These are phyloP conservation scores for Cyberlindnera maclurae DNA, from an alignment of 805 yeast species.

Conservation along the genomic window DNA sequence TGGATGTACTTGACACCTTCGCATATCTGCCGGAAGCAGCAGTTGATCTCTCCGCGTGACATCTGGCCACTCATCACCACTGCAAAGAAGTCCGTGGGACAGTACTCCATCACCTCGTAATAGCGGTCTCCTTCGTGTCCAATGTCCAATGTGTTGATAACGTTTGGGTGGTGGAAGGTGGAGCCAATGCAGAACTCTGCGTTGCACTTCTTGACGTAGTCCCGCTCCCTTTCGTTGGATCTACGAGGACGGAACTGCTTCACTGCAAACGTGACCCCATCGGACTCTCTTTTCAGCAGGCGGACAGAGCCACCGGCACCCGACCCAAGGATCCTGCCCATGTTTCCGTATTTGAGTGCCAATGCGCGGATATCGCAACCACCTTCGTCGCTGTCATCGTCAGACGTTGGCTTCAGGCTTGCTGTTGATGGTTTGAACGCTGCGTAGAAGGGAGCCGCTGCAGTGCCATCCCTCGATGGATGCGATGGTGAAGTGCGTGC, in stretches of 20 bases:
- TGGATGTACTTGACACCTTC: constrained; percentile 71
- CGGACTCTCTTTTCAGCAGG: constrained; percentile 58
- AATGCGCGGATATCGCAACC: constrained; percentile 29
- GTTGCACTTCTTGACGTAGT: constrained; percentile 79
- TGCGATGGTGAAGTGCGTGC: constrained; percentile 14
- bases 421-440: constrained; percentile 2
- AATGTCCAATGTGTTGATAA: constrained; percentile 72
- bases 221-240: constrained; percentile 63
- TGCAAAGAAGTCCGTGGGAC: constrained; percentile 78
- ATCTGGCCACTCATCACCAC: constrained; percentile 82
- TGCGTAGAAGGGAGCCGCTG: too few species aligned
- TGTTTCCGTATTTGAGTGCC: constrained; percentile 58
- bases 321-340: constrained; percentile 71
- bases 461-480: constrained; percentile 1
- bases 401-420: not conserved
- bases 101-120: constrained; percentile 80
- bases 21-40: constrained; percentile 69
- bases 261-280: constrained; percentile 71
- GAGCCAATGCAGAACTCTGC: constrained; percentile 88
- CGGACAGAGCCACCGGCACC: constrained; percentile 91
- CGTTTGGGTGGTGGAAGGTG: constrained; percentile 73
- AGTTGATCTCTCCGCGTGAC: constrained; percentile 75
- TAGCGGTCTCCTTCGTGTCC: constrained; percentile 52
- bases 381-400: constrained; percentile 48
- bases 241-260: constrained; percentile 73